Evolutionary conservation across 2,329 filamentous ascomycete genomes (phyloP), one percentile per base, ranked within the genome.

Genomic region (Harringtonia aguacate): DNA sequence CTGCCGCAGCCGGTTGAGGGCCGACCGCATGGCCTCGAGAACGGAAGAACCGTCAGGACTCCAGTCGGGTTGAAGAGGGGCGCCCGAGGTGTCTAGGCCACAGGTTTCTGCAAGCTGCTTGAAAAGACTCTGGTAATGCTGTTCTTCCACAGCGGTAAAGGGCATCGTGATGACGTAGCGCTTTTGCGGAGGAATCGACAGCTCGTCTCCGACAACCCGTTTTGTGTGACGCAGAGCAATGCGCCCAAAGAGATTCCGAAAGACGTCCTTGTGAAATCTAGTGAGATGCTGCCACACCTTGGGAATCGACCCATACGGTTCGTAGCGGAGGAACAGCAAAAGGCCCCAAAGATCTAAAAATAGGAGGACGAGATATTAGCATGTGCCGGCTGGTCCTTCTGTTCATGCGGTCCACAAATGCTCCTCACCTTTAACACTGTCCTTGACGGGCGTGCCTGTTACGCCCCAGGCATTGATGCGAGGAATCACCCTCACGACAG

Each of bases 381-480:
- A n/a, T n/a, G n/a, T n/a, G n/a, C n/a, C n/a, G n/a, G n/a, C n/a
- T n/a, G n/a, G n/a, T n/a, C n/a, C n/a, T n/a, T n/a, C n/a, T n/a
- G n/a, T n/a, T n/a, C n/a, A n/a, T 8, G 12, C 5, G 30, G 15
- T 13, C 12, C 5, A 31, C 8, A 22, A 17, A 24, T n/a, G 3
- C 17, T 9, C 13, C 39, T 28, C 43, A 55, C 56, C 56, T 46
- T 57, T 46, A 4, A 59, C 49, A 22, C 55, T 75, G 51, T 87
- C 86, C 51, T 85, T 83, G 31, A 97, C 73, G 0, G 92, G 92
- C 1, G 92, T 98, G 35, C 87, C 92, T 0, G 87, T 90, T 34
- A 98, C 80, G 14, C 84, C 88, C 92, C 92, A 97, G 3, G 87
- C 82, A 62, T 95, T 89, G 50, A 85, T 64, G 24, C 92, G 76